Conservation (phyloP, 306 rosid species). For the Alnus glutinosa region DNA sequence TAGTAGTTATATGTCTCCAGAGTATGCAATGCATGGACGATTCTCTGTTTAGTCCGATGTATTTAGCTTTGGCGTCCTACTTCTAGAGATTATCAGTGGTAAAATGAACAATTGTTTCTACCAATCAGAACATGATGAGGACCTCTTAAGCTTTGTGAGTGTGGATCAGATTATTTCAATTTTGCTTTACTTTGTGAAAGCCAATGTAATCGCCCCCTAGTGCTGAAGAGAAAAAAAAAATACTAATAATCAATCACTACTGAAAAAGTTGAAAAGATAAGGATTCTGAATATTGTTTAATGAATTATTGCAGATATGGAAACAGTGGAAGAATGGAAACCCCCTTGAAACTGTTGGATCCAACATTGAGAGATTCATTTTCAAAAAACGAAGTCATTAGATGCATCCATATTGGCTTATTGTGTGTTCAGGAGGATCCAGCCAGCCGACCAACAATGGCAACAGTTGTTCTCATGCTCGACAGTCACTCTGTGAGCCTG, state of each 20-base stretch:
- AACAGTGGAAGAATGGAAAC: constrained; percentile 43
- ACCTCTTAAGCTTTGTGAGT: too few species aligned
- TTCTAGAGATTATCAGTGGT: constrained; percentile 52
- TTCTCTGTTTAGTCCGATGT: constrained; percentile 46
- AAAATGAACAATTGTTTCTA: too few species aligned
- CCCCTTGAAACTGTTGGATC: constrained; percentile 29
- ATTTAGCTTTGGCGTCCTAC: constrained; percentile 46
- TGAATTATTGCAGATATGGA: constrained; percentile 48
- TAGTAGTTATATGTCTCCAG: constrained; percentile 61
- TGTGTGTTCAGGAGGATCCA: constrained; percentile 35
- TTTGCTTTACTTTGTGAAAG: too few species aligned
- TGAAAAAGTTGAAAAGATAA: too few species aligned
- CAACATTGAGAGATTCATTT: background rate
- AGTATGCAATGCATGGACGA: constrained; percentile 43
- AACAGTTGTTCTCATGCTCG: too few species aligned
- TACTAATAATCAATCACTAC: background rate
- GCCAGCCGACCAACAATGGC: too few species aligned
- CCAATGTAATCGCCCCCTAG: too few species aligned
- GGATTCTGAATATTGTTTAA: background rate
- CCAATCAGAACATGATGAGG: too few species aligned
- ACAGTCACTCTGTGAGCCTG: constrained; percentile 19
- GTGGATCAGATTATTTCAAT: too few species aligned
- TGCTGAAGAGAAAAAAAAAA: background rate
- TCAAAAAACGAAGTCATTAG: constrained; percentile 13
- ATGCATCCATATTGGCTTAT: constrained; percentile 32